Percentiles rank a stretch among this genome's conserved stretches.
phyloP scores from a whole-genome alignment of 1,284 basidiomycete species.

The Salmacisia buchloeana region DNA sequence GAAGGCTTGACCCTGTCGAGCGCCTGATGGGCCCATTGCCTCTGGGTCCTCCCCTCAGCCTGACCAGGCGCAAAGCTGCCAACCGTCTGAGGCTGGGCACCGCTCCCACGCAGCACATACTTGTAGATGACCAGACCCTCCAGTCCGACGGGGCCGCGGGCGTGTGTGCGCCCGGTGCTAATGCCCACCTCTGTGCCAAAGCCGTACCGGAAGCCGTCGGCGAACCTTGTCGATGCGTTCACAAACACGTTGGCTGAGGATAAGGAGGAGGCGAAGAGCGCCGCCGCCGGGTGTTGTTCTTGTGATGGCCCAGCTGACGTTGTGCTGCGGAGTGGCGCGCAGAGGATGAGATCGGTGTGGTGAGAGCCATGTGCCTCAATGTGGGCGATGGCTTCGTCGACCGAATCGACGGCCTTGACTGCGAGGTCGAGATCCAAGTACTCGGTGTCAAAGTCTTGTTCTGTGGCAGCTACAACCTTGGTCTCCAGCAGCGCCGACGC shows the following conservation, averaged over 20 bases:
- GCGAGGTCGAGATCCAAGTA: slow-evolving; percentile 61
- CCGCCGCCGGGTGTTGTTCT: slow-evolving; percentile 53
- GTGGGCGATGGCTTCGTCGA: slow-evolving; percentile 71
- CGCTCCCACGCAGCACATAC: slow-evolving; percentile 29
- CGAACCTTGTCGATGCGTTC: slow-evolving; percentile 90
- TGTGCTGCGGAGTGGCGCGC: slow-evolving; percentile 60
- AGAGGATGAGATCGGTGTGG: slow-evolving; percentile 90
- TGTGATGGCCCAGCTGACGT: slow-evolving; percentile 3
- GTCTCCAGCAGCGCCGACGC: slow-evolving; percentile 26
- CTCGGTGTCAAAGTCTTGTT: slow-evolving; percentile 74
- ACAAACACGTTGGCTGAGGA: slow-evolving; percentile 89
- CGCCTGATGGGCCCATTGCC: slow-evolving; percentile 5
- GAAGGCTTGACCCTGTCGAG: background rate
- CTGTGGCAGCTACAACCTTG: slow-evolving; percentile 28
- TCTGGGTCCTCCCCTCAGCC: background rate
- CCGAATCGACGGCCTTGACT: slow-evolving; percentile 67
- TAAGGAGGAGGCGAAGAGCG: slow-evolving; percentile 75
- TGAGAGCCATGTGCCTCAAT: slow-evolving; percentile 91
- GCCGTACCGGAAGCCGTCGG: slow-evolving; percentile 94
- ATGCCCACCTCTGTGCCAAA: slow-evolving; percentile 98
- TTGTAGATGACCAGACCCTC: slow-evolving; percentile 62
- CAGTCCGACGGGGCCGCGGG: slow-evolving; percentile 89
- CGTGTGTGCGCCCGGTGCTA: slow-evolving; percentile 91
- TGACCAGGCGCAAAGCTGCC: slow-evolving; percentile 13
- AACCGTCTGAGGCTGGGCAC: slow-evolving; percentile 18